Percentiles rank a stretch among this genome's conserved stretches.
Conservation (phyloP, 192 early-diverging fungal genomes). For the Rhizoclosmatium globosum region DNA sequence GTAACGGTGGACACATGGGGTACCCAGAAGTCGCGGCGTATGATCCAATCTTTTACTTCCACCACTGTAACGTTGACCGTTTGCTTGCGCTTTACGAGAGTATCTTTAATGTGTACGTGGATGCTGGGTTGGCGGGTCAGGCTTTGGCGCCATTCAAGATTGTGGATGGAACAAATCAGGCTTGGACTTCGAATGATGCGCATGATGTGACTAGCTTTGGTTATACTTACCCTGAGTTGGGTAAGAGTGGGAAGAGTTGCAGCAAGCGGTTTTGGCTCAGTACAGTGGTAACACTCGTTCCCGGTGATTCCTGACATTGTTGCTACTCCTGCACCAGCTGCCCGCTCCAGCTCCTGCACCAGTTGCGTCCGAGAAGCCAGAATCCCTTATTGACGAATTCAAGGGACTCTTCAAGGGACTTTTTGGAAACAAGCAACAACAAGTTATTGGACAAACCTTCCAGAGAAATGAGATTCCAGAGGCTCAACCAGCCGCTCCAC, state of each 20-base stretch:
- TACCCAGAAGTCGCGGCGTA: conserved; percentile 25
- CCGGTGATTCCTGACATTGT: too few species aligned
- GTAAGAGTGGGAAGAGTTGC: background rate
- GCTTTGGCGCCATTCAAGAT: conserved; percentile 3
- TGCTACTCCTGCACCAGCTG: background rate
- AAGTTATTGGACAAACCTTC: background rate
- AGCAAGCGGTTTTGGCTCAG: conserved; percentile 8
- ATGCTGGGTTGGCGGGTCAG: background rate
- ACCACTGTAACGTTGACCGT: conserved; percentile 30
- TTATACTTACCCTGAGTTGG: conserved; percentile 14
- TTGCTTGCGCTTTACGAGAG: conserved; percentile 21
- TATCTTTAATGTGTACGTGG: conserved; percentile 4
- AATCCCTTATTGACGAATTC: too few species aligned
- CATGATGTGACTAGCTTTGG: background rate
- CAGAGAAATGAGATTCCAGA: background rate
- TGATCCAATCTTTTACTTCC: conserved; percentile 34
- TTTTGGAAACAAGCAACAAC: background rate
- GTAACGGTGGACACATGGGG: conserved; percentile 22
- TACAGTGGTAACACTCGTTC: background rate
- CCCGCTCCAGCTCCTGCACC: background rate
- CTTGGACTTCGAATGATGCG: background rate
- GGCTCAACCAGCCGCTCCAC: too few species aligned
- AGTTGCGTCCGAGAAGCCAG: background rate
- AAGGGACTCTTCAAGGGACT: background rate
- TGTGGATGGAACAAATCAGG: background rate